Evolutionary conservation across 2,329 filamentous ascomycete species (phyloP).

Genomic region (Colletotrichum karsti): DNA sequence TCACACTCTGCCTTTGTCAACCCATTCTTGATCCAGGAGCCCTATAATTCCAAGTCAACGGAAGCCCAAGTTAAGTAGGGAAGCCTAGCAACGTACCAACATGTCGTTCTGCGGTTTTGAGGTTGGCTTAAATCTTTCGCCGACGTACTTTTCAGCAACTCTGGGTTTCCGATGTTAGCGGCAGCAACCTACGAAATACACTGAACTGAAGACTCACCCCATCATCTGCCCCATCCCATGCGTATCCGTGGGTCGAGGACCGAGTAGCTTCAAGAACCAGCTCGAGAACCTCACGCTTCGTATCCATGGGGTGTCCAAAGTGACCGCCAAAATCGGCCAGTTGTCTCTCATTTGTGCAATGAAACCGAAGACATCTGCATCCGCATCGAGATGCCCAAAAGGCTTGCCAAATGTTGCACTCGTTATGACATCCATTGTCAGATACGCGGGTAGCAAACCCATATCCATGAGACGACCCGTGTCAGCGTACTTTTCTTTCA

Average conservation of each 20-base stretch:
- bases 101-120: constrained; percentile 27
- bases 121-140: constrained; percentile 19
- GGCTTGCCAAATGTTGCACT: constrained; percentile 33
- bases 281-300: constrained; percentile 30
- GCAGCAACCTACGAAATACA: neutral
- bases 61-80: neutral
- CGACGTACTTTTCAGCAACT: constrained; percentile 27
- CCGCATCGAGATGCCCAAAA: constrained; percentile 35
- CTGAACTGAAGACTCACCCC: constrained; percentile 30
- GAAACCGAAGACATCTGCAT: constrained; percentile 33
- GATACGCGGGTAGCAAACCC: neutral
- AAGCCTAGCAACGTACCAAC: constrained; percentile 29
- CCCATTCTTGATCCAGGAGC: constrained; percentile 41
- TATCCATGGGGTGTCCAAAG: constrained; percentile 34
- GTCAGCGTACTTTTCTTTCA: neutral
- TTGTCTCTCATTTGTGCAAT: constrained; percentile 15
- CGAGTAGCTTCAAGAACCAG: constrained; percentile 31
- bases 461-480: neutral
- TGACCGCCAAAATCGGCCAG: constrained; percentile 25
- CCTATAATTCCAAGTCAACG: constrained; percentile 23
- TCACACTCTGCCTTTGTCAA: constrained; percentile 38
- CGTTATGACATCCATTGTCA: constrained; percentile 35
- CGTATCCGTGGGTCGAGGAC: constrained; percentile 33
- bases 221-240: constrained; percentile 25
- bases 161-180: neutral